phyloP scores from a whole-genome alignment of 208 protist species.

The Trypanosoma lewisi region DNA sequence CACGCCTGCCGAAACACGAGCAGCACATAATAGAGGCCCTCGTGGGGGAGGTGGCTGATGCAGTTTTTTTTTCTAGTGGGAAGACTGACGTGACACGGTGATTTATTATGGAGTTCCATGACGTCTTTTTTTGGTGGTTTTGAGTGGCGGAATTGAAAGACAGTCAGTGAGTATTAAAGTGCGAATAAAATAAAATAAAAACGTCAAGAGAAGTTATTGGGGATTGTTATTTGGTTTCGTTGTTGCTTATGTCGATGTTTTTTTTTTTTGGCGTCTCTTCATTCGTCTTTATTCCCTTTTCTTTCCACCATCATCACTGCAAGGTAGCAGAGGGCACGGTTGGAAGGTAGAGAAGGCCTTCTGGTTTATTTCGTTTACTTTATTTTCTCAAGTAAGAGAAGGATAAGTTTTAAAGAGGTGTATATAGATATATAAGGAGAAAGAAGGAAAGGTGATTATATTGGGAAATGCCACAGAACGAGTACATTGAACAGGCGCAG shows the following conservation, averaged over 20 bases:
- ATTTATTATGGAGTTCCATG: not conserved
- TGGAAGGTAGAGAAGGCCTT: no score
- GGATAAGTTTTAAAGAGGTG: slow-evolving; percentile 1
- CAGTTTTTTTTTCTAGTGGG: slow-evolving; percentile 48
- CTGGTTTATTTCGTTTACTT: no score
- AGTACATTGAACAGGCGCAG: slow-evolving; percentile 98
- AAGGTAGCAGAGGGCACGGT: no score
- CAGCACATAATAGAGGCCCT: slow-evolving; percentile 74
- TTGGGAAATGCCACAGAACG: slow-evolving; percentile 96
- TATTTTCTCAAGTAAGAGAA: no score
- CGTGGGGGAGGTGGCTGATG: slow-evolving; percentile 57
- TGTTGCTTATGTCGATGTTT: slow-evolving; percentile 12
- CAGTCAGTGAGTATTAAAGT: not conserved
- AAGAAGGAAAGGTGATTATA: not conserved
- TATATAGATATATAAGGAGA: not conserved
- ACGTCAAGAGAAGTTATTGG: not conserved
- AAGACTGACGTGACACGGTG: not conserved
- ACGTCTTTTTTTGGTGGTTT: not conserved
- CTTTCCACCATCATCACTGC: no score
- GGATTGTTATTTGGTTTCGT: not conserved
- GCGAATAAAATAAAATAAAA: not conserved
- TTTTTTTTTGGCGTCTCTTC: slow-evolving; percentile 21
- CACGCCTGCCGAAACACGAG: slow-evolving; percentile 63
- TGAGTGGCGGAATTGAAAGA: not conserved
- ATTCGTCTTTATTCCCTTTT: slow-evolving; percentile 19